Conservation (phyloP, 345 rosid species). For the Raphanus sativus region DNA sequence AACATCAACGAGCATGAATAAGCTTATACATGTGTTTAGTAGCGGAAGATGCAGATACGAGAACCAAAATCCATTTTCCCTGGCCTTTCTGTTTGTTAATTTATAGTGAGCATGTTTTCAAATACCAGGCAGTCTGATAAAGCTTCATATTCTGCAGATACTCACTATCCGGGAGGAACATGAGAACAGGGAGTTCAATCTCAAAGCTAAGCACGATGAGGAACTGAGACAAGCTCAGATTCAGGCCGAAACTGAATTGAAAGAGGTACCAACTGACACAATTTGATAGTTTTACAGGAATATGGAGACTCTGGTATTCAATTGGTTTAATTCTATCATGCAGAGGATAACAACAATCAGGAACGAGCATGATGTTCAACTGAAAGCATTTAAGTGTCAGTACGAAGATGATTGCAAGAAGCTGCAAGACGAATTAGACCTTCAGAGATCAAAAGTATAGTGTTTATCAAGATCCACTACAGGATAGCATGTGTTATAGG, state of each 20-base stretch:
- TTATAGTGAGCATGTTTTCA: not conserved
- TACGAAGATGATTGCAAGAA: conserved; percentile 73
- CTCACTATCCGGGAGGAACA: conserved; percentile 52
- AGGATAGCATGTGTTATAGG: not conserved
- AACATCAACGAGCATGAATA: conserved; percentile 50
- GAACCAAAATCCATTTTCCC: not conserved
- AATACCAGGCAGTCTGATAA: conserved; percentile 37
- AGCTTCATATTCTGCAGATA: conserved; percentile 47
- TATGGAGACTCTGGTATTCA: conserved; percentile 8
- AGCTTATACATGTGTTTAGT: not conserved
- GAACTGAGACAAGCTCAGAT: conserved; percentile 65
- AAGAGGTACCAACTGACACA: conserved; percentile 49
- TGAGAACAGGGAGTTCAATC: conserved; percentile 55
- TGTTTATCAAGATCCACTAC: conserved; percentile 4
- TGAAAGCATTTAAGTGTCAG: conserved; percentile 64
- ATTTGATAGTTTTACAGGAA: conserved; percentile 3
- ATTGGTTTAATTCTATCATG: not conserved
- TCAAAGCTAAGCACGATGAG: conserved; percentile 60
- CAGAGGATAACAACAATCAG: conserved; percentile 61
- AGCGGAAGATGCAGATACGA: conserved; percentile 9
- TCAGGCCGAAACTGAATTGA: conserved; percentile 68
- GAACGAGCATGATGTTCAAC: conserved; percentile 72
- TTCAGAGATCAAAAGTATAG: conserved; percentile 68
- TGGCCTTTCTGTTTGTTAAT: not conserved
- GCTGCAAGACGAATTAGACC: conserved; percentile 70